These are phyloP conservation scores for Dioszegia crocea DNA, from an alignment of 768 basidiomycete genomes.

Conservation along the genomic window DNA sequence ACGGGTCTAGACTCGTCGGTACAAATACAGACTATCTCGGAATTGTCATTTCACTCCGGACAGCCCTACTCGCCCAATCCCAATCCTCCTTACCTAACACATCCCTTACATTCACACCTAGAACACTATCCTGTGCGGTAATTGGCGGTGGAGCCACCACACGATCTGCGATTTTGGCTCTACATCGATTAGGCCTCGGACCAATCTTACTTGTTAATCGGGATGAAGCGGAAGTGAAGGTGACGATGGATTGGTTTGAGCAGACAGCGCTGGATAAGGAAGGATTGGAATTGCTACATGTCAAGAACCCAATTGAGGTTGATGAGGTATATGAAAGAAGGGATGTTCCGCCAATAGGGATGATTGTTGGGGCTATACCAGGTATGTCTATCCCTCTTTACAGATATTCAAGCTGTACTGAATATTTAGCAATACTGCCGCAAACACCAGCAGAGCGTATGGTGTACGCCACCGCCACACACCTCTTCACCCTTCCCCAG, in stretches of 20 bases:
- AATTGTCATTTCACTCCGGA: neutral
- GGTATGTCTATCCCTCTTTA: neutral
- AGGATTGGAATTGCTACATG: neutral
- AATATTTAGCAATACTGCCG: neutral
- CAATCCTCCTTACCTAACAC: no score
- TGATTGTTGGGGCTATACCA: slow-evolving; percentile 7
- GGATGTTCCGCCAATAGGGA: neutral
- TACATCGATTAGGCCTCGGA: neutral
- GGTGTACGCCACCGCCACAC: slow-evolving; percentile 5
- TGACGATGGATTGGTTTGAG: neutral
- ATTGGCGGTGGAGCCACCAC: slow-evolving; percentile 13
- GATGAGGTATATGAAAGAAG: neutral
- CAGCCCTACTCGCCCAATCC: neutral
- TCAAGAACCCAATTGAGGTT: neutral
- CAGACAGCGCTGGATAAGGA: neutral
- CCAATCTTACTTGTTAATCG: slow-evolving; percentile 10
- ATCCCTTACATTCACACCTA: neutral
- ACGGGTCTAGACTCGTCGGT: neutral
- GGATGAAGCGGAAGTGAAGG: slow-evolving; percentile 2
- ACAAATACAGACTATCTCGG: slow-evolving; percentile 12
- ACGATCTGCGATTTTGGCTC: slow-evolving; percentile 2
- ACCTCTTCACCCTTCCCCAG: slow-evolving; percentile 2
- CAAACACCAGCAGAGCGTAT: neutral
- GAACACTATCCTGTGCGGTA: neutral
- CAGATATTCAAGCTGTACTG: neutral